phyloP scores from a whole-genome alignment of 371 early-diverging fungal genomes.

The Mortierella sp. region DNA sequence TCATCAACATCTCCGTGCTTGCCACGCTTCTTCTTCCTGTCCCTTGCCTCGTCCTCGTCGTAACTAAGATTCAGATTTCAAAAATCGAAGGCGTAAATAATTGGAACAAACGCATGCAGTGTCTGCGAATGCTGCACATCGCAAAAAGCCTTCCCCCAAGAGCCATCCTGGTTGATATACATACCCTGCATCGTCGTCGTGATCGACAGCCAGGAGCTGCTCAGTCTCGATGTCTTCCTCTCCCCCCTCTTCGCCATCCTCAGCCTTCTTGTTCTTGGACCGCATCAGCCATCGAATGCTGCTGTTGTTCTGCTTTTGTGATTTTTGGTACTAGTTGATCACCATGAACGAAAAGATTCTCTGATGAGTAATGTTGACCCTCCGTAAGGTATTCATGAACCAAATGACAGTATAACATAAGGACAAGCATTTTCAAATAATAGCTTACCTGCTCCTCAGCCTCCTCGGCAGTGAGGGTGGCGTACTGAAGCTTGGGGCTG shows the following conservation, averaged over 20 bases:
- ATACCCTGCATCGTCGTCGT: slow-evolving; percentile 53
- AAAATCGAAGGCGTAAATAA: neutral
- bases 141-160: neutral
- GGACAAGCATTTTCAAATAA: neutral
- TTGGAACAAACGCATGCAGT: neutral
- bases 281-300: slow-evolving; percentile 82
- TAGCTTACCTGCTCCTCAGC: slow-evolving; percentile 87
- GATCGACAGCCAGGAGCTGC: slow-evolving; percentile 50
- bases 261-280: slow-evolving; percentile 61
- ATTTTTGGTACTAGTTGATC: slow-evolving; percentile 66
- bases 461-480: slow-evolving; percentile 90
- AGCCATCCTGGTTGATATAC: neutral
- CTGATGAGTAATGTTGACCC: neutral
- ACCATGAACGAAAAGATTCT: neutral
- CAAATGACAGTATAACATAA: neutral
- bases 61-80: slow-evolving; percentile 16
- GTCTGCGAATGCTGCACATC: neutral
- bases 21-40: slow-evolving; percentile 46
- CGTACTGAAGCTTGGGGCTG: slow-evolving; percentile 81
- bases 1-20: slow-evolving; percentile 77
- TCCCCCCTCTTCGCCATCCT: slow-evolving; percentile 57
- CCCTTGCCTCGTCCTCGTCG: slow-evolving; percentile 58
- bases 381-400: neutral
- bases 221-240: slow-evolving; percentile 52
- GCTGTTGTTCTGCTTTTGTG: slow-evolving; percentile 62